phyloP scores from a whole-genome alignment of 768 basidiomycete genomes.

The Suillus spraguei region DNA sequence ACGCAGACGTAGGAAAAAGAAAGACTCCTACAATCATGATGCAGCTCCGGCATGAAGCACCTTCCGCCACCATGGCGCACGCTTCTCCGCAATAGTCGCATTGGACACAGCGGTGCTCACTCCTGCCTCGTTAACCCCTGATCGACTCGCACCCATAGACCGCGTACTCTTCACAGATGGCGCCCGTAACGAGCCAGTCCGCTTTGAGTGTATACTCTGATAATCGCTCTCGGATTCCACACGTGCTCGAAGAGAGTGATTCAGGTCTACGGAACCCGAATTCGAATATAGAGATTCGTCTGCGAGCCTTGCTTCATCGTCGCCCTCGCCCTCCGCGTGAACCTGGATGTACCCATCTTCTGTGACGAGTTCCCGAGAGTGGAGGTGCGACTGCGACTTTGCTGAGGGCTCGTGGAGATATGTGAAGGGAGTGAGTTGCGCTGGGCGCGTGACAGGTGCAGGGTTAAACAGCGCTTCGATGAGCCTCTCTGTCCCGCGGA shows the following conservation, averaged over 20 bases:
- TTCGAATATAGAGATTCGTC: conserved; percentile 26
- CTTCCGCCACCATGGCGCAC: conserved; percentile 33
- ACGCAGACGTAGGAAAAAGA: background rate
- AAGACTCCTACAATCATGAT: background rate
- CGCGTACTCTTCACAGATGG: conserved; percentile 23
- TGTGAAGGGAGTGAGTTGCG: conserved; percentile 37
- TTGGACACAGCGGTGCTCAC: conserved; percentile 5
- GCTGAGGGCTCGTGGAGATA: conserved; percentile 34
- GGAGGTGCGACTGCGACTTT: conserved; percentile 6
- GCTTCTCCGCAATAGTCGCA: conserved; percentile 19
- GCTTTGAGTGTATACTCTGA: conserved; percentile 31
- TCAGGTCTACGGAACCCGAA: conserved; percentile 21
- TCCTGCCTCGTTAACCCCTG: conserved; percentile 6
- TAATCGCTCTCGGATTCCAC: conserved; percentile 28
- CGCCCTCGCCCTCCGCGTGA: background rate
- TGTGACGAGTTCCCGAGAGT: background rate
- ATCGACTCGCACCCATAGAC: conserved; percentile 19
- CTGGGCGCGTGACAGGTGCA: conserved; percentile 40
- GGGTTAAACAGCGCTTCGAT: conserved; percentile 86
- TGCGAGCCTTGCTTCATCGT: conserved; percentile 13
- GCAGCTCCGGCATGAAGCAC: conserved; percentile 21
- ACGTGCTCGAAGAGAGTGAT: background rate
- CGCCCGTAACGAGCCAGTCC: conserved; percentile 16
- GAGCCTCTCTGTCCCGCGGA: conserved; percentile 67
- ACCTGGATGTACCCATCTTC: background rate